These are phyloP conservation scores for Vanrija pseudolonga DNA, from an alignment of 1,284 basidiomycete species.

Conservation along the genomic window DNA sequence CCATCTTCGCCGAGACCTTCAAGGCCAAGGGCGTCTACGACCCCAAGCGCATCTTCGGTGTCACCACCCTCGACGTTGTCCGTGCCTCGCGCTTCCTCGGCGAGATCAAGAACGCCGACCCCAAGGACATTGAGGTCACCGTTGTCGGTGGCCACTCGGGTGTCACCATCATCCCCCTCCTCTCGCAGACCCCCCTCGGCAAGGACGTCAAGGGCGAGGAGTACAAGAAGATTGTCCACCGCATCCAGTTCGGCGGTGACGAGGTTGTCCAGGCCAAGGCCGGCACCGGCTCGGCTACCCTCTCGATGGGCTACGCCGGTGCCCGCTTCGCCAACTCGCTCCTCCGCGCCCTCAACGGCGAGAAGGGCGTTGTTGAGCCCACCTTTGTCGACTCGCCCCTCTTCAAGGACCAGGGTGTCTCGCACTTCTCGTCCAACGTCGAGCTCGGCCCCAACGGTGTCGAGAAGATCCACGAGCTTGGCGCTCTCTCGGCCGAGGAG, in stretches of 20 bases:
- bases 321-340: constrained; percentile 77
- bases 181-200: constrained; percentile 77
- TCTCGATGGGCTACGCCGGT: constrained; percentile 86
- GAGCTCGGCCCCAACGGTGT: constrained; percentile 85
- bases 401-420: constrained; percentile 69
- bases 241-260: constrained; percentile 95
- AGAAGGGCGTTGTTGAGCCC: constrained; percentile 78
- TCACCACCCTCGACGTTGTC: constrained; percentile 96
- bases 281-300: constrained; percentile 77
- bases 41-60: constrained; percentile 90
- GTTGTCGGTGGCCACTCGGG: constrained; percentile 97
- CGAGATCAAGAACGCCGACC: constrained; percentile 64
- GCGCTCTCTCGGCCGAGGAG: constrained; percentile 71
- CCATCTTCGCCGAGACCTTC: constrained; percentile 91
- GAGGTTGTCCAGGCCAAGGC: constrained; percentile 90
- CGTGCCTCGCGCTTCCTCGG: constrained; percentile 93
- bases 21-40: constrained; percentile 90
- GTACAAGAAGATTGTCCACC: constrained; percentile 66
- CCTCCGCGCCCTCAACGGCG: constrained; percentile 80
- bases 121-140: constrained; percentile 64
- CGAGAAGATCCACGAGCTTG: constrained; percentile 80
- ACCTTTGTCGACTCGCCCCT: constrained; percentile 79
- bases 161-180: constrained; percentile 91
- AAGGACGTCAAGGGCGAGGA: constrained; percentile 55
- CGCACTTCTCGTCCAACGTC: constrained; percentile 78